phyloP scores from a whole-genome alignment of 257 asterid species.

The Parsonsia alboflavescens region DNA sequence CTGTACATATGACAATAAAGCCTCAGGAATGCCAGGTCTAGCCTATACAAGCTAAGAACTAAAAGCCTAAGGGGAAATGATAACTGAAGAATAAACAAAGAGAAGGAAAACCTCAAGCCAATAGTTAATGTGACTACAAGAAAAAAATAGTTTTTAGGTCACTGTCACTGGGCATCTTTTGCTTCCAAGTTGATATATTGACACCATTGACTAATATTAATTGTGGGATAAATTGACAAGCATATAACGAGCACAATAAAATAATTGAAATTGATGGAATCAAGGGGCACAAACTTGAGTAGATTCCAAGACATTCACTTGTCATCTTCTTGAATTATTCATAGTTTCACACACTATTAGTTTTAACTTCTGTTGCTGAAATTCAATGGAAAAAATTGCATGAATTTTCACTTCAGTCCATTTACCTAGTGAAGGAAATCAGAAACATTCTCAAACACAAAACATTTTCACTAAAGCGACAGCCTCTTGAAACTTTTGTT shows the following conservation, averaged over 20 bases:
- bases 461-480: not conserved
- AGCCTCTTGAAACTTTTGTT: not conserved
- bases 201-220: conserved; percentile 12
- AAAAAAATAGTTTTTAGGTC: conserved; percentile 20
- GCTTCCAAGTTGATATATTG: conserved; percentile 10
- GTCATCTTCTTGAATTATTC: conserved; percentile 12
- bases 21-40: conserved; percentile 3
- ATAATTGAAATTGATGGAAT: conserved; percentile 16
- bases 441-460: not conserved
- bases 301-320: conserved; percentile 27
- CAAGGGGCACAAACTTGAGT: conserved; percentile 3
- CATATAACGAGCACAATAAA: conserved; percentile 14
- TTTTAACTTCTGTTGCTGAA: not conserved
- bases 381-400: not conserved
- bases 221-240: conserved; percentile 20
- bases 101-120: conserved; percentile 6
- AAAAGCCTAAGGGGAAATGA: not conserved
- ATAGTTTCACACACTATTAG: not conserved
- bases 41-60: conserved; percentile 1
- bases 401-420: not conserved
- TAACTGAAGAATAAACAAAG: not conserved
- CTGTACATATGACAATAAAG: not conserved
- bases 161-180: conserved; percentile 24
- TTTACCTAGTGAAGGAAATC: not conserved
- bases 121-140: not conserved